Evolutionary conservation across 2,329 filamentous ascomycete species (phyloP).

Genomic region (Calonectria pseudoturangicola): DNA sequence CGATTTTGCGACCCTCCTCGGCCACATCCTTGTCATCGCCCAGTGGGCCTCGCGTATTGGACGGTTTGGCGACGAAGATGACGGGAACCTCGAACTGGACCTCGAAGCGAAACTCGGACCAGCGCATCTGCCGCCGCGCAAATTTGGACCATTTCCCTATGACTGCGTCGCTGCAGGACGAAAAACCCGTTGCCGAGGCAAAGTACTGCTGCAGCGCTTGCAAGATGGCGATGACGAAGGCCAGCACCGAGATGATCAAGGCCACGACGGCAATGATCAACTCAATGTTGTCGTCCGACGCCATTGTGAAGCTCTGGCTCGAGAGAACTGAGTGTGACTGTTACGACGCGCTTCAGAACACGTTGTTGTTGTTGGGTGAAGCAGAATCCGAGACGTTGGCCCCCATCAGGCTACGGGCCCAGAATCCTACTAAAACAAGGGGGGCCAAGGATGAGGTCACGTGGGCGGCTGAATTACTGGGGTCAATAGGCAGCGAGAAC

Average conservation of each 20-base stretch:
- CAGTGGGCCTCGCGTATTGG: conserved; percentile 58
- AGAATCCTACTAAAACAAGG: conserved; percentile 3
- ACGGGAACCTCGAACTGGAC: conserved; percentile 65
- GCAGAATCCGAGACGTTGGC: background rate
- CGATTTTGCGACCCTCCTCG: conserved; percentile 46
- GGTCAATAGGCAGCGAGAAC: background rate
- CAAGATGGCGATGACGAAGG: conserved; percentile 61
- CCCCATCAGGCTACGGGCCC: background rate
- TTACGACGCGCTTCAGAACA: background rate
- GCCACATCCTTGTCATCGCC: conserved; percentile 41
- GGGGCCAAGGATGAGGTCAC: background rate
- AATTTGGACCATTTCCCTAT: conserved; percentile 63
- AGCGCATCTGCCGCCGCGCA: conserved; percentile 58
- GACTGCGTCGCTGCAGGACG: conserved; percentile 61
- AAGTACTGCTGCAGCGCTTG: conserved; percentile 66
- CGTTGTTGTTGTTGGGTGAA: background rate
- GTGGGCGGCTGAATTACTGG: background rate
- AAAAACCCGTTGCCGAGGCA: conserved; percentile 63
- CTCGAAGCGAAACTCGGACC: conserved; percentile 64
- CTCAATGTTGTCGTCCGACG: conserved; percentile 46
- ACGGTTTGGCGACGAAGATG: conserved; percentile 63
- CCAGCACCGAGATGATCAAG: conserved; percentile 64
- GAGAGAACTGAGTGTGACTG: background rate
- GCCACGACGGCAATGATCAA: conserved; percentile 61
- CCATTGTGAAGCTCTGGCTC: background rate